Evolutionary conservation across 352 stramenopile genomes (phyloP), one percentile per base, ranked within the genome.

Genomic region (Aphanomyces euteiches): DNA sequence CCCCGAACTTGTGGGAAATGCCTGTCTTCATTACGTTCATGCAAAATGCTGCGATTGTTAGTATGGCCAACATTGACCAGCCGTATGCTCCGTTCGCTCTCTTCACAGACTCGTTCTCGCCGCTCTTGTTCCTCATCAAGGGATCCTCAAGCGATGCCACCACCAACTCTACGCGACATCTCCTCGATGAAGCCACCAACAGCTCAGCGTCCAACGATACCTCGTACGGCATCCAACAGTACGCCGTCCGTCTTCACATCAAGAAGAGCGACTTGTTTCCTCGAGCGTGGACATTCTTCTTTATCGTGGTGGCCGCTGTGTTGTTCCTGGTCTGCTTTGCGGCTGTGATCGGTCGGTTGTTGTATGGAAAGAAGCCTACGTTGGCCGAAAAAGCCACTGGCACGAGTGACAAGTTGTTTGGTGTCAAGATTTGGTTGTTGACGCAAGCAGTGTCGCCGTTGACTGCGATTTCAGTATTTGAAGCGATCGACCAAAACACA

Each of bases 81-180:
- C 43, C 43, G 43, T 50, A 50, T 2, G 10, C 10, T n/a, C 43
- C 43, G 10, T 50, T 50, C 17, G 43, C 17, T 12, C 43, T 50
- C 43, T 50, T 50, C 43, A 50, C 43, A 12, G 43, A 50, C 43
- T n/a, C 17, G 43, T 50, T 50, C 2, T 50, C 43, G 43, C 17
- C 10, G 43, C 43, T 50, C 10, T n/a, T 50, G 43, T 50, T 50
- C 43, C 43, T 50, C 43, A n/a, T 50, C 43, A 50, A 50, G 43
- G 43, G 43, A 2, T 2, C 43, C 1, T 28, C 28, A 50, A 50
- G 10, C 2, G 43, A 2, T n/a, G 10, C 43, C 43, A n/a, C 43
- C 43, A 50, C 43, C 43, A n/a, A 12, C 43, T n/a, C 43, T 50
- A n/a, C 10, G 10, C 43, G 17, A 50, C 43, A 2, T 50, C 17